phyloP scores from a whole-genome alignment of 495 filamentous ascomycete genomes.

The Recurvomyces mirabilis region DNA sequence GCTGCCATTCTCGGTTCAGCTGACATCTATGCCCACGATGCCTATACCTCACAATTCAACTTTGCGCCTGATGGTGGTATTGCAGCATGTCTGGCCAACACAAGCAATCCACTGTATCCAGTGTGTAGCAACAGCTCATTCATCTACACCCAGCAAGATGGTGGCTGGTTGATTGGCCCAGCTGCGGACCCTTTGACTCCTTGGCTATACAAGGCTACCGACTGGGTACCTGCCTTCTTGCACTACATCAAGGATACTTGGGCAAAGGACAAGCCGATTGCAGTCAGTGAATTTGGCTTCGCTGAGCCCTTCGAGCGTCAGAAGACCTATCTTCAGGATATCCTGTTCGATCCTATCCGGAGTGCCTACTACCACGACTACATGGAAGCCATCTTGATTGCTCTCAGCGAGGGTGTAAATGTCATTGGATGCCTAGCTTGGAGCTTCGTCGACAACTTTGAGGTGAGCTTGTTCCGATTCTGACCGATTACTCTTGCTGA shows the following conservation, averaged over 20 bases:
- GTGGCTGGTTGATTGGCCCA: constrained; percentile 26
- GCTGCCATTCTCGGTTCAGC: constrained; percentile 22
- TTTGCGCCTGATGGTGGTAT: constrained; percentile 25
- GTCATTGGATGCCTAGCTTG: constrained; percentile 26
- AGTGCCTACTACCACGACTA: constrained; percentile 27
- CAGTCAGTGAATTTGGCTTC: constrained; percentile 27
- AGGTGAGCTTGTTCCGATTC: constrained; percentile 13
- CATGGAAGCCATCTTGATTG: constrained; percentile 25
- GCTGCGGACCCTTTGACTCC: constrained; percentile 22
- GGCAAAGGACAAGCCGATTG: constrained; percentile 22
- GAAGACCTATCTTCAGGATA: constrained; percentile 21
- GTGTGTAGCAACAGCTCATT: constrained; percentile 25
- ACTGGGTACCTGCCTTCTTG: constrained; percentile 27
- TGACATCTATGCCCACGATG: constrained; percentile 29
- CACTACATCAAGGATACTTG: constrained; percentile 28
- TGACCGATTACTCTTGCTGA: no score
- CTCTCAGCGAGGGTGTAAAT: constrained; percentile 27
- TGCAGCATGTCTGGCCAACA: constrained; percentile 21
- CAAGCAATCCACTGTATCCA: constrained; percentile 22
- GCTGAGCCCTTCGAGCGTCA: constrained; percentile 24
- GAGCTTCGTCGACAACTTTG: constrained; percentile 30
- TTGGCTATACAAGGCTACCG: constrained; percentile 28
- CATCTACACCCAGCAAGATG: constrained; percentile 20
- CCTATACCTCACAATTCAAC: constrained; percentile 28
- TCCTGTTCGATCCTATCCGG: constrained; percentile 25